Evolutionary conservation across 129 eudicot species (phyloP).

Genomic region (Helianthus tuberosus): DNA sequence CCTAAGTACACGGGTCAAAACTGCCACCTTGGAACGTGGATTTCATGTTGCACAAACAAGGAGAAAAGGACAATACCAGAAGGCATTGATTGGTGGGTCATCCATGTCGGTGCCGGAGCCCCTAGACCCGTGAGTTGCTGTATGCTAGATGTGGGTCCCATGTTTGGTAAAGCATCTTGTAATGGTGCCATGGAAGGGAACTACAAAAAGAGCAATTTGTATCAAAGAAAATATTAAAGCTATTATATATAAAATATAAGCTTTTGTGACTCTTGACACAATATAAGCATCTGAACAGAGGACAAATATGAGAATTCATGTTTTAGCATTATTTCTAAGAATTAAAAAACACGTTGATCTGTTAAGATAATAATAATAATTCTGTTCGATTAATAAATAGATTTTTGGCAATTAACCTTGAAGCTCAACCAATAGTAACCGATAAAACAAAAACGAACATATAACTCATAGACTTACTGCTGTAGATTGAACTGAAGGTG

Average conservation of each 20-base stretch:
- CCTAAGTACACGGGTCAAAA: too few species aligned
- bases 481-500: conserved; percentile 54
- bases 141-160: conserved; percentile 23
- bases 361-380: neutral
- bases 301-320: neutral
- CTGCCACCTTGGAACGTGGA: neutral
- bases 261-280: neutral
- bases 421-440: conserved; percentile 2
- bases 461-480: conserved; percentile 49
- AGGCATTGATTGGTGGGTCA: conserved; percentile 11
- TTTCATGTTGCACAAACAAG: neutral
- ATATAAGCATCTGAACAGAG: neutral
- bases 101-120: too few species aligned
- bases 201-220: conserved; percentile 34
- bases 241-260: neutral
- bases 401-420: neutral
- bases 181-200: conserved; percentile 69
- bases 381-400: neutral
- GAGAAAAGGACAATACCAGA: conserved; percentile 31
- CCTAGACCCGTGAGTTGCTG: too few species aligned
- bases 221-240: neutral
- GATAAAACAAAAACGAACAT: conserved; percentile 35
- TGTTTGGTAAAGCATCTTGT: conserved; percentile 67
- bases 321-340: neutral
- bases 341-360: neutral